These are phyloP conservation scores for Pseudogymnoascus sp. DNA, from an alignment of 2,329 filamentous ascomycete species.

Conservation along the genomic window DNA sequence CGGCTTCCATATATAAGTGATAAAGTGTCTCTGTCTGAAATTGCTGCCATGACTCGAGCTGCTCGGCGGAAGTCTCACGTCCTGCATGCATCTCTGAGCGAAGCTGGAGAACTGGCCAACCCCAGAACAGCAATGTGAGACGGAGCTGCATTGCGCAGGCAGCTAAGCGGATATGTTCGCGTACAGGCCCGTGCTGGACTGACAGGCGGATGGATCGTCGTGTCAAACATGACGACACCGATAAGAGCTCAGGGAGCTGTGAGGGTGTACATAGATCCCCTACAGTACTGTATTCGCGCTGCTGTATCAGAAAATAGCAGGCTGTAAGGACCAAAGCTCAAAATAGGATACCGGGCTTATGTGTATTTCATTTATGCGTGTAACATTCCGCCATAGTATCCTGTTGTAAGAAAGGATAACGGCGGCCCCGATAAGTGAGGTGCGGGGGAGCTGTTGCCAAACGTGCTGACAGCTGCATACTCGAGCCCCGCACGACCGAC, in stretches of 20 bases:
- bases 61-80: not conserved
- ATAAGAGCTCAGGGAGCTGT: constrained; percentile 5
- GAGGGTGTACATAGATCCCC: not conserved
- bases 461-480: constrained; percentile 3
- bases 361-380: not conserved
- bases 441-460: constrained; percentile 6
- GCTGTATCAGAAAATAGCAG: not conserved
- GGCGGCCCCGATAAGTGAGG: not conserved
- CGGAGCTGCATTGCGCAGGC: not conserved
- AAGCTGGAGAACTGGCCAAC: not conserved
- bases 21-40: not conserved
- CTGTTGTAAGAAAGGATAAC: not conserved
- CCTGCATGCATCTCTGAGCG: constrained; percentile 5
- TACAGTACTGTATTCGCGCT: not conserved
- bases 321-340: not conserved
- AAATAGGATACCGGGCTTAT: not conserved
- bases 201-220: not conserved
- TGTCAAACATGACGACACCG: not conserved
- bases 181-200: constrained; percentile 1
- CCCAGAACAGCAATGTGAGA: constrained; percentile 5
- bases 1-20: too few species aligned
- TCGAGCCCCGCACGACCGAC: not conserved
- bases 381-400: not conserved
- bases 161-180: not conserved
- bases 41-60: too few species aligned